Base-by-base conservation (phyloP, 352 stramenopile species). In the Globisporangium uncinulatum region DNA sequence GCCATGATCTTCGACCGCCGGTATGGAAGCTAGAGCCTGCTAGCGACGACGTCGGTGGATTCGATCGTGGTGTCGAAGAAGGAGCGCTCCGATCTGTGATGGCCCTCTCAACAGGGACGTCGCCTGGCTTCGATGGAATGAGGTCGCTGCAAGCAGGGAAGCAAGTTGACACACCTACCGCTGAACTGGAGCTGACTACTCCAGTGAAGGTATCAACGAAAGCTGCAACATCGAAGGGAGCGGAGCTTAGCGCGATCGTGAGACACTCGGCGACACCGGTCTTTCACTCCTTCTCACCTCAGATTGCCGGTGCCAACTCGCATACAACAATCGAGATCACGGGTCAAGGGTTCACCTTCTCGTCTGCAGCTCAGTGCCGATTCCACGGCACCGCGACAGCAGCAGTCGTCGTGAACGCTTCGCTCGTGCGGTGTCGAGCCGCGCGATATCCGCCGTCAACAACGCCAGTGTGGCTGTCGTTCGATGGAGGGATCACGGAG, bases 321-420 rank as follows among this genome's bases (percentile, higher is more conserved):
- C 52, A 36, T 5, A 70, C 61, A 7, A 6, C 66, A 41, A 49
- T 86, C 29, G 44, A 67, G 36, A 42, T 86, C 21, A 17, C 57
- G 45, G 73, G 70, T 1, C 59, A 77, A 43, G 71, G 69, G 6
- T 83, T 81, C 53, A 66, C 57, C 29, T 61, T 20, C 29, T 65
- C 65, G 41, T 36, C 59, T 0, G 45, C 65, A 17, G 49, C 81
- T 1, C 54, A 53, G 3, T 83, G 73, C 46, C 48, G 57, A 17
- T 66, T 84, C 47, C 55, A 63, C 13, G 51, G 36, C 15, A 49
- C 17, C 17, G 62, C 51, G 14, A 66, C 43, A 13, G 75, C 69
- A 39, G 34, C 34, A 39, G 34, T 39, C 34, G 7, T 13, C 54
- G 62, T 83, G 11, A 81, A 83, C 19, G 29, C 59, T 6, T 74